Evolutionary conservation across 2,329 filamentous ascomycete genomes (phyloP).

Genomic region (Torrubiellomyces zombiae): DNA sequence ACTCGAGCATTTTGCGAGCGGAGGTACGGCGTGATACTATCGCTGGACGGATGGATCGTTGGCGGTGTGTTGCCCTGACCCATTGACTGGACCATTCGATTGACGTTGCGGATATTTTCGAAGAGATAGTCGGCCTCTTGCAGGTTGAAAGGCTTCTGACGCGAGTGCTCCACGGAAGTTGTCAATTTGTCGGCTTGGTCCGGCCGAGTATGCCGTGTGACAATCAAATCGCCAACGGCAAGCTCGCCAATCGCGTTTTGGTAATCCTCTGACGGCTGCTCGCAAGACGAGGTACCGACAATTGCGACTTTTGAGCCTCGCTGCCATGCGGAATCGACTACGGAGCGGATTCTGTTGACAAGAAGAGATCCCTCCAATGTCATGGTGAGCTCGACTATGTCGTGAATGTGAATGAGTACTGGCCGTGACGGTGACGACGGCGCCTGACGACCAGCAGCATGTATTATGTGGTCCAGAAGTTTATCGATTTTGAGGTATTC

Average conservation of each 20-base stretch:
- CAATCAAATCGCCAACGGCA: slow-evolving; percentile 23
- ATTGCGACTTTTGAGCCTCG: slow-evolving; percentile 58
- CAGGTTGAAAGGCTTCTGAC: slow-evolving; percentile 6
- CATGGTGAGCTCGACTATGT: slow-evolving; percentile 62
- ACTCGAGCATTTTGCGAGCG: slow-evolving; percentile 10
- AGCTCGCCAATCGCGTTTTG: slow-evolving; percentile 21
- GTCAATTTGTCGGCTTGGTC: slow-evolving; percentile 9
- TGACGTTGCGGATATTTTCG: slow-evolving; percentile 30
- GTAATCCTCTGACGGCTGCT: slow-evolving; percentile 29
- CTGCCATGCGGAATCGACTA: slow-evolving; percentile 56
- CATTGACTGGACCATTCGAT: slow-evolving; percentile 26
- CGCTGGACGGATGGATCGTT: slow-evolving; percentile 7
- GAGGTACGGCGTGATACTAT: slow-evolving; percentile 11
- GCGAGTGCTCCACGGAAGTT: neutral
- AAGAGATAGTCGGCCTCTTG: slow-evolving; percentile 22
- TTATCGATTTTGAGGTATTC: slow-evolving; percentile 44
- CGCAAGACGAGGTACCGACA: slow-evolving; percentile 56
- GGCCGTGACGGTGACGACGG: slow-evolving; percentile 19
- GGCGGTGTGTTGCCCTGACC: slow-evolving; percentile 7
- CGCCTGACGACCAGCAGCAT: slow-evolving; percentile 23
- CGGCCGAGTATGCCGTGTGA: slow-evolving; percentile 17
- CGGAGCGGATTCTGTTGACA: slow-evolving; percentile 49
- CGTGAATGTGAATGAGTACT: slow-evolving; percentile 62
- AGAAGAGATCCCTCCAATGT: slow-evolving; percentile 54
- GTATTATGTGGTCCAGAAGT: slow-evolving; percentile 39